phyloP scores from a whole-genome alignment of 352 stramenopile genomes.

The Phytophthora sp. region DNA sequence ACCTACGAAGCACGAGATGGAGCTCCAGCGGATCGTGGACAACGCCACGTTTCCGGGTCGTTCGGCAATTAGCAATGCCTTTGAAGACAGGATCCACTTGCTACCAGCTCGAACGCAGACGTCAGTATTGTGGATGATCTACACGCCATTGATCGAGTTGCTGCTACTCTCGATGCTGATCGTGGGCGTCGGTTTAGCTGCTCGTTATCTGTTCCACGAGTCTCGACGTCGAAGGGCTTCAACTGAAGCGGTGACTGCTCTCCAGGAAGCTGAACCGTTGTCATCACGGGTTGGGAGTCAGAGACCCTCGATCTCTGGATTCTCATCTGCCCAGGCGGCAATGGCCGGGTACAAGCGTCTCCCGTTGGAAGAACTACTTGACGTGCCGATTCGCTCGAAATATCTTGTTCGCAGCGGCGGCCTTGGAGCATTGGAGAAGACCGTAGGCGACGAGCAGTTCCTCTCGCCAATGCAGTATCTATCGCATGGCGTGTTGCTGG shows the following conservation, averaged over 20 bases:
- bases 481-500: conserved; percentile 53
- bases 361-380: conserved; percentile 54
- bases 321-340: conserved; percentile 21
- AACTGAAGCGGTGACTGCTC: conserved; percentile 1
- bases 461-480: conserved; percentile 47
- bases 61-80: conserved; percentile 43
- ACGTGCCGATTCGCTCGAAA: conserved; percentile 51
- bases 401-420: conserved; percentile 45
- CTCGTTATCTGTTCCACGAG: conserved; percentile 27
- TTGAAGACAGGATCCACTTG: conserved; percentile 33
- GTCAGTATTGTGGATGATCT: conserved; percentile 47
- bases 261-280: conserved; percentile 3
- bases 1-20: conserved; percentile 38
- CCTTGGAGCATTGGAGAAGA: conserved; percentile 22
- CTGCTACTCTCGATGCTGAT: conserved; percentile 32
- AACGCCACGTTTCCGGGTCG: conserved; percentile 28
- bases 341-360: conserved; percentile 49
- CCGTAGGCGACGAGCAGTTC: conserved; percentile 39
- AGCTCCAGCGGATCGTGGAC: conserved; percentile 40
- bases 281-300: neutral
- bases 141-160: conserved; percentile 34
- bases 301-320: conserved; percentile 14
- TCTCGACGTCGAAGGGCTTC: conserved; percentile 5
- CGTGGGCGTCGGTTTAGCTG: conserved; percentile 12
- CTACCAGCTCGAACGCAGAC: conserved; percentile 29